phyloP scores from a whole-genome alignment of 371 early-diverging fungal genomes.

The Apophysomyces ossiformis region DNA sequence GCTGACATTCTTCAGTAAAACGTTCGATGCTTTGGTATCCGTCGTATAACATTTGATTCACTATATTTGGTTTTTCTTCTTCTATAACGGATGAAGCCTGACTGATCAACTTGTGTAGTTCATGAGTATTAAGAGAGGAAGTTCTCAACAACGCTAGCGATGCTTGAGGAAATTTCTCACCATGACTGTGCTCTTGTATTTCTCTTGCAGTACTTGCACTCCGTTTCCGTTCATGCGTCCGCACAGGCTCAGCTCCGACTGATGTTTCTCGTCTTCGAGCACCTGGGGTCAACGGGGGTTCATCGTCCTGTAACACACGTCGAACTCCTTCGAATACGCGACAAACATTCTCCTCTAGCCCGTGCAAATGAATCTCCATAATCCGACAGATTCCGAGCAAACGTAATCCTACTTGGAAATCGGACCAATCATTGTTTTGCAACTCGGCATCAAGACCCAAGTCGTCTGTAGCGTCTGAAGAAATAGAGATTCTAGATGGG shows the following conservation, averaged over 20 bases:
- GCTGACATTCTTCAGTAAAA: constrained; percentile 57
- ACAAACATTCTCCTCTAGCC: constrained; percentile 45
- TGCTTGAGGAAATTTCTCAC: constrained; percentile 37
- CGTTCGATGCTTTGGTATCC: constrained; percentile 15
- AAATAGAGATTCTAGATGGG: constrained; percentile 5
- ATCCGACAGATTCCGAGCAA: constrained; percentile 60
- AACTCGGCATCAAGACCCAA: constrained; percentile 29
- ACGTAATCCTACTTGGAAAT: constrained; percentile 65
- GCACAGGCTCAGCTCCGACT: constrained; percentile 12
- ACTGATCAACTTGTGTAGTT: constrained; percentile 24
- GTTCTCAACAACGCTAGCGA: constrained; percentile 52
- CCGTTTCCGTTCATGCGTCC: constrained; percentile 24
- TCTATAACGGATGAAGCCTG: constrained; percentile 24
- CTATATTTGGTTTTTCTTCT: constrained; percentile 17
- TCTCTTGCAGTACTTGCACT: constrained; percentile 15
- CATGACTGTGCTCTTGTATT: constrained; percentile 6
- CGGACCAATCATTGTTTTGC: constrained; percentile 48
- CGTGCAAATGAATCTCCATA: constrained; percentile 40
- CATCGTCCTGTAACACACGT: constrained; percentile 34
- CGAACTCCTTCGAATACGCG: constrained; percentile 42
- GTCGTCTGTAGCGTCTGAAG: constrained; percentile 32
- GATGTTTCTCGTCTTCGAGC: constrained; percentile 19
- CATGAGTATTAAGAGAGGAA: constrained; percentile 59
- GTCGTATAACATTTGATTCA: constrained; percentile 15
- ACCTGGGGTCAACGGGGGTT: constrained; percentile 26